Percentiles rank a stretch among this genome's conserved stretches.
These are phyloP conservation scores for Diaporthe aspalathi DNA, from an alignment of 2,329 filamentous ascomycete genomes.

Conservation along the genomic window DNA sequence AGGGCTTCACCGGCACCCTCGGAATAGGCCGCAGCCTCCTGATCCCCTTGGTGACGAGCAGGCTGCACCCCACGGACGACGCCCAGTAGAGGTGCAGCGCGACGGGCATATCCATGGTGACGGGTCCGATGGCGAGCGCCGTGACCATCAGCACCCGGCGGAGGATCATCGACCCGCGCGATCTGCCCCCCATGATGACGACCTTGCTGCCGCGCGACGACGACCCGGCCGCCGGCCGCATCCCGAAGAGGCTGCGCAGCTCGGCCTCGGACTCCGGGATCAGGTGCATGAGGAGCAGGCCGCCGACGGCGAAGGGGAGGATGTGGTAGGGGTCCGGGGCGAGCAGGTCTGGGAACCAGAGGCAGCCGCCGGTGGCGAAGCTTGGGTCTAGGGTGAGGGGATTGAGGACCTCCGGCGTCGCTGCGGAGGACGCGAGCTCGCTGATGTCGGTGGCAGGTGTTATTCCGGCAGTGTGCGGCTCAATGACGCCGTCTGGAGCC, in stretches of 20 bases:
- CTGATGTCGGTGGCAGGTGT: conserved; percentile 42
- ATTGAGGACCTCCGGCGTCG: conserved; percentile 31
- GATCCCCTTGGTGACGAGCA: conserved; percentile 42
- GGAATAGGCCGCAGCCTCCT: conserved; percentile 44
- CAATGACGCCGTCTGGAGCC: conserved; percentile 29
- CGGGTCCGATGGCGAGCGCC: conserved; percentile 48
- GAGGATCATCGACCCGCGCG: conserved; percentile 39
- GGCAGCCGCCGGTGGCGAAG: conserved; percentile 60
- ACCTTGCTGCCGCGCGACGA: neutral
- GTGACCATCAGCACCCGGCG: conserved; percentile 48
- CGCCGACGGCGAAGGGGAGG: conserved; percentile 57
- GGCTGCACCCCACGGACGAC: conserved; percentile 47
- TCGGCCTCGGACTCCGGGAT: conserved; percentile 46
- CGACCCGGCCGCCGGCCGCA: conserved; percentile 34
- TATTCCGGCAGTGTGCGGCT: neutral
- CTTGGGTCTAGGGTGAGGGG: conserved; percentile 44
- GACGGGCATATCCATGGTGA: conserved; percentile 54
- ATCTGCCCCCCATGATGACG: conserved; percentile 14
- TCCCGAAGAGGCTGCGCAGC: conserved; percentile 43
- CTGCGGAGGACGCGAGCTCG: conserved; percentile 39
- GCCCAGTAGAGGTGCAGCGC: conserved; percentile 60
- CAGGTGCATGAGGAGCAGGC: conserved; percentile 49
- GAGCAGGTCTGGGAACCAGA: conserved; percentile 68
- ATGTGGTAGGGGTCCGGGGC: conserved; percentile 62
- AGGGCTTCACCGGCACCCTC: conserved; percentile 36